Percentiles rank a stretch among this genome's conserved stretches.
Evolutionary conservation across 352 stramenopile genomes (phyloP).

Genomic region (Globisporangium yorkense): DNA sequence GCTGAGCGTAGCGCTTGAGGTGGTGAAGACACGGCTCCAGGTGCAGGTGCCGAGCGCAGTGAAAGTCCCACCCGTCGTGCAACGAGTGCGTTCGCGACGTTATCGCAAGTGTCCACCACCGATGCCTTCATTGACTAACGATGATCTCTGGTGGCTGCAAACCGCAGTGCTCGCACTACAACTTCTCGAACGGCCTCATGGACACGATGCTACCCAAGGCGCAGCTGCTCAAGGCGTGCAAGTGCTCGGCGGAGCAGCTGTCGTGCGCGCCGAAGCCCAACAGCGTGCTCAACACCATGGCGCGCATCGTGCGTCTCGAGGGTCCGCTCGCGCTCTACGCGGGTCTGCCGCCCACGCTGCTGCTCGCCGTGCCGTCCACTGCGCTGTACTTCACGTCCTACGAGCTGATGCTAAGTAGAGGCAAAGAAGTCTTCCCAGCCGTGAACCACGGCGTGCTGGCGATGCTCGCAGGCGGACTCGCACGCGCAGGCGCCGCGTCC

Average conservation of each 20-base stretch:
- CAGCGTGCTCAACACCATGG: slow-evolving; percentile 61
- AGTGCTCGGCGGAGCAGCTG: slow-evolving; percentile 42
- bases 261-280: slow-evolving; percentile 28
- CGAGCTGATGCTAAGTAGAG: slow-evolving; percentile 54
- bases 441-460: slow-evolving; percentile 33
- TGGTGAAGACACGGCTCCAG: slow-evolving; percentile 82
- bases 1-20: slow-evolving; percentile 48
- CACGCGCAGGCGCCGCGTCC: slow-evolving; percentile 47
- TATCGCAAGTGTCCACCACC: not conserved
- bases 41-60: slow-evolving; percentile 61
- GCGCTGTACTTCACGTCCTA: slow-evolving; percentile 94
- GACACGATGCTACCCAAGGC: slow-evolving; percentile 77
- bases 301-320: slow-evolving; percentile 54
- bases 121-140: too few relatives aligned
- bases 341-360: slow-evolving; percentile 83
- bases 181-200: slow-evolving; percentile 77
- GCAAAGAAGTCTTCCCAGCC: slow-evolving; percentile 32
- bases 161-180: slow-evolving; percentile 58
- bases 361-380: slow-evolving; percentile 91
- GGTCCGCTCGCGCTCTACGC: slow-evolving; percentile 64
- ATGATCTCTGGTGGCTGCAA: too few relatives aligned
- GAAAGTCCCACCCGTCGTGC: slow-evolving; percentile 33
- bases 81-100: slow-evolving; percentile 26
- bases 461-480: slow-evolving; percentile 43
- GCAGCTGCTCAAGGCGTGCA: slow-evolving; percentile 41